Evolutionary conservation across 129 eudicot genomes (phyloP), one percentile per base, ranked within the genome.

Genomic region (Flaveria robusta): DNA sequence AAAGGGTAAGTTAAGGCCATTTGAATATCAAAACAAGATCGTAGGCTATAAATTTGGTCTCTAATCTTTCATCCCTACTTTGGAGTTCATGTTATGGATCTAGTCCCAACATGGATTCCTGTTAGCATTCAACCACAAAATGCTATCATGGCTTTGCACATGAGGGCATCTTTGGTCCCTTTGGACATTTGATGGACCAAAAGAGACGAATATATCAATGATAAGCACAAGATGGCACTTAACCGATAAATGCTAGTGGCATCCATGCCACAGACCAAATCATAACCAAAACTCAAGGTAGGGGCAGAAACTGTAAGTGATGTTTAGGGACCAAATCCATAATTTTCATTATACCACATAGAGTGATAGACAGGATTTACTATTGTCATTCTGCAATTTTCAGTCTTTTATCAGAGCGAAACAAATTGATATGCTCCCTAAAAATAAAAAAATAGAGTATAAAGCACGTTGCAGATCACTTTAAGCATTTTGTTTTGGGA

Each of bases 181-280:
- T 55, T 20, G 64, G 29, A 56, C 31, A 22, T 56, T 54, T 56
- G 5, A 54, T 8, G 62, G 26, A 54, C 26, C 62, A 18, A 19
- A 54, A 54, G 26, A 54, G 62, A 6, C 5, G 14, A 54, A 54
- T 18, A 54, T 54, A 54, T 54, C 20, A 2, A 9, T 56, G 64
- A 10, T 56, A 56, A 19, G 64, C 64, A 55, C 63, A 55, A 5
- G 63, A 31, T 55, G 64, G 64, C 31, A 56, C 31, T 19, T 56
- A 56, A 56, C 29, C 0, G 14, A 56, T 22, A 10, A 56, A 56
- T 56, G 64, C 39, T 56, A 18, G 23, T 19, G 64, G 64, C 15
- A 56, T 56, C 64, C 64, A 56, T 9, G 29, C 64, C 24, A 56
- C 31, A 2, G 29, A 56, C 64, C 64, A 9, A 19, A 56, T 56